Base-by-base conservation (phyloP, 1,139 yeast species). In the Protomyces macrosporus region DNA sequence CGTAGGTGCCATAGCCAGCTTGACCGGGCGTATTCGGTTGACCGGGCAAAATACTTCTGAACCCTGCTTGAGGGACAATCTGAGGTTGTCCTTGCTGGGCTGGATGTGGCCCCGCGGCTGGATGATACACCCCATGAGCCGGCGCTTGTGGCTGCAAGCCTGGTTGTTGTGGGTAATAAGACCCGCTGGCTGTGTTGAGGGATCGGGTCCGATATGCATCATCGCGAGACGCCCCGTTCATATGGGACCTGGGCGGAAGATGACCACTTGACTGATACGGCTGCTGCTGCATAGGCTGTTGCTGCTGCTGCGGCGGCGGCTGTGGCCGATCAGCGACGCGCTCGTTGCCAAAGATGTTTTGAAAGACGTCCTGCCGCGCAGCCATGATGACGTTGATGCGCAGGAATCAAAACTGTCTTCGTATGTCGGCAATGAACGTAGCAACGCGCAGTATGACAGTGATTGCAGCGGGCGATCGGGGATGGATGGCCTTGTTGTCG, bases 141-240 rank as follows among this genome's bases (percentile, higher is more conserved):
- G 23, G 23, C 23, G 23, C 23, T 2, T 23, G 23, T 23, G 23
- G 23, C 10, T 42, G 48, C 23, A n/a, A 16, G 10, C 16, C 30
- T 42, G 42, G 40, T 14, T 16, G 35, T 34, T 16, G 35, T 16
- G 55, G 53, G 23, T 34, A 32, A 30, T 33, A 50, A 12, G 37
- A 45, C 9, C 52, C 36, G 10, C 23, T 37, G 23, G 39, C 59
- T 14, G 56, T 40, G 16, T 58, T 56, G 6, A 58, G 34, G 14
- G 62, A 58, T 33, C 53, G 40, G 10, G 62, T 58, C 30, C 62
- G 45, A 52, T 53, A 52, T 4, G 52, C 40, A 16, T 58, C 62
- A 34, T 58, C 62, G 45, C 62, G 53, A 16, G 16, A n/a, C 10
- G 62, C 62, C 9, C 48, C 48, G 6, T 23, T 14, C 12, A 32